Conservation (phyloP, 2,329 filamentous ascomycete genomes). For the Ascochyta koolunga region DNA sequence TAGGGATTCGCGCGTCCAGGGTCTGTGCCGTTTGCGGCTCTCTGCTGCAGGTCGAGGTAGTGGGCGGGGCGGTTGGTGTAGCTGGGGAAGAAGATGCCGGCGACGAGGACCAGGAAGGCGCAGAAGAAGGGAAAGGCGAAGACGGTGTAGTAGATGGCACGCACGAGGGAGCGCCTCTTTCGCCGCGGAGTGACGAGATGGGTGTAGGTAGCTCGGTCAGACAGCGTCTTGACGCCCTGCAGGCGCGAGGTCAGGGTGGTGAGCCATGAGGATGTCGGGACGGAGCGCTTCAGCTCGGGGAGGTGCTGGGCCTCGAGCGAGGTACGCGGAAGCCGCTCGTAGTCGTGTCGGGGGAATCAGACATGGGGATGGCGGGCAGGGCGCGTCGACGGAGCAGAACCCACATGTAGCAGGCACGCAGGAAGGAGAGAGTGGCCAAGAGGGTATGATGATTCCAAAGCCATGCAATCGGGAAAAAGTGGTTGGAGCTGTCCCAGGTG, state of each 20-base stretch:
- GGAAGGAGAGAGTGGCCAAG: slow-evolving; percentile 1
- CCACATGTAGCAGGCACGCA: slow-evolving; percentile 1
- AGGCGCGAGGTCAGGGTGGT: slow-evolving; percentile 24
- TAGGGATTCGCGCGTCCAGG: slow-evolving; percentile 57
- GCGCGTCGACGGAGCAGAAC: slow-evolving; percentile 9
- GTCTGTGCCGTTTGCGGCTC: slow-evolving; percentile 29
- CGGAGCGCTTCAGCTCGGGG: slow-evolving; percentile 17
- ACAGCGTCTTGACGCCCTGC: slow-evolving; percentile 34
- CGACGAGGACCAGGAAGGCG: slow-evolving; percentile 50
- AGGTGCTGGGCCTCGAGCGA: slow-evolving; percentile 34
- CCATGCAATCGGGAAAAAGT: not conserved
- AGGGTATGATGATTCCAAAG: not conserved
- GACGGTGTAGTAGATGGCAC: slow-evolving; percentile 39
- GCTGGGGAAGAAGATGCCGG: slow-evolving; percentile 59
- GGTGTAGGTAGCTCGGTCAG: slow-evolving; percentile 37
- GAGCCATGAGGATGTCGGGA: slow-evolving; percentile 34
- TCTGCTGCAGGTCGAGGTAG: slow-evolving; percentile 54
- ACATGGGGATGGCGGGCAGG: slow-evolving; percentile 20
- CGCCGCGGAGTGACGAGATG: slow-evolving; percentile 43
- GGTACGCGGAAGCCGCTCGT: slow-evolving; percentile 42
- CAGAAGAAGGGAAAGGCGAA: slow-evolving; percentile 43
- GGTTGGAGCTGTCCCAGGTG: not conserved
- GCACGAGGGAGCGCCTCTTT: slow-evolving; percentile 39
- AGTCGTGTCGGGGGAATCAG: slow-evolving; percentile 33
- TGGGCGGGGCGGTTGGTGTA: slow-evolving; percentile 62